These are phyloP conservation scores for Aureobasidium musti DNA, from an alignment of 2,329 filamentous ascomycete genomes.

Conservation along the genomic window DNA sequence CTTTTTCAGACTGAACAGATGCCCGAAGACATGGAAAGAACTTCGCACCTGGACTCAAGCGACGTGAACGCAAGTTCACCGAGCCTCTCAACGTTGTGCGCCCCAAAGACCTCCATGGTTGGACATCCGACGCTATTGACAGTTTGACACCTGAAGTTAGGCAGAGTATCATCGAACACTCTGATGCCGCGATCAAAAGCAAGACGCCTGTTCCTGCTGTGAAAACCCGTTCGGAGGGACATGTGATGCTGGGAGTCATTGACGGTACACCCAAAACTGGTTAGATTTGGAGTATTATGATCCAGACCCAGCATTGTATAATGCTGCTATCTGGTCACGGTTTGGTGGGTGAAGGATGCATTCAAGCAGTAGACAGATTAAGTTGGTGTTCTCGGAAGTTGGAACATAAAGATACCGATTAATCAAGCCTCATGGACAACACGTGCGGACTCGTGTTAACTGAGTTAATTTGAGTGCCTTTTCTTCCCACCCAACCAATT, in stretches of 20 bases:
- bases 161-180: not conserved
- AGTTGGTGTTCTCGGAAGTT: not conserved
- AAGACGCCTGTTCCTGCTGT: not conserved
- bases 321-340: not conserved
- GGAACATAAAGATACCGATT: not conserved
- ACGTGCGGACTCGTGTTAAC: not conserved
- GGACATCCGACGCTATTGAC: not conserved
- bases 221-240: not conserved
- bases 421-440: too few species aligned
- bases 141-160: not conserved
- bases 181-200: not conserved
- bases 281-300: not conserved
- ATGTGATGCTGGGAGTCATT: not conserved
- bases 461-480: not conserved
- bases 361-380: not conserved
- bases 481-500: not conserved
- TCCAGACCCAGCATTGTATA: not conserved
- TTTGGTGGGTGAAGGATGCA: not conserved
- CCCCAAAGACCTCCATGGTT: not conserved
- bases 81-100: not conserved
- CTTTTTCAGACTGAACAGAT: not conserved
- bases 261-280: not conserved
- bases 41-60: not conserved
- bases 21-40: not conserved
- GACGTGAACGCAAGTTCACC: not conserved